A percentile compares a stretch with the other conserved stretches of the same genome.
These are phyloP conservation scores for Sergeia podlipaevii DNA, from an alignment of 208 protist genomes.

Conservation along the genomic window DNA sequence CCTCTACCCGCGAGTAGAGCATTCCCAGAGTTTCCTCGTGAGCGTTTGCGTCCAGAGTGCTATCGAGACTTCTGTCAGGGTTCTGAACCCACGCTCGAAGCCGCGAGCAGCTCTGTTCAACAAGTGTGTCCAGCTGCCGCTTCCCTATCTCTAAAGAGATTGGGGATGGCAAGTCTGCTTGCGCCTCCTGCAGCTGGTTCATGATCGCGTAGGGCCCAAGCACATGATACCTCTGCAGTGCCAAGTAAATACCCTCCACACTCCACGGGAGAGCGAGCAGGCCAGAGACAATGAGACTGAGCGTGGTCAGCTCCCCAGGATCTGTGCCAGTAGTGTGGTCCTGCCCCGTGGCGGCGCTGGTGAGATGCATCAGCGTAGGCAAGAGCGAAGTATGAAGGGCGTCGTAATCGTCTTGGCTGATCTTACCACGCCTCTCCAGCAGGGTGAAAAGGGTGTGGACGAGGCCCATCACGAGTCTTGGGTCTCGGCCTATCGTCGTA, in stretches of 20 bases:
- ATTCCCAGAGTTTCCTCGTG: too few species aligned
- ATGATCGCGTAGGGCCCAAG: slow-evolving; percentile 4
- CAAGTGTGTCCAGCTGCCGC: too few species aligned
- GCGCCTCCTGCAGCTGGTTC: background rate
- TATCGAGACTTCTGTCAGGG: background rate
- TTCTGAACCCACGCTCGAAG: too few species aligned
- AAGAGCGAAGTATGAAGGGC: slow-evolving; percentile 19
- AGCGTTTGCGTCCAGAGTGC: background rate
- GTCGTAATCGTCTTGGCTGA: slow-evolving; percentile 25
- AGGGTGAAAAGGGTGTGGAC: slow-evolving; percentile 27
- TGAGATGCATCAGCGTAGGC: slow-evolving; percentile 23
- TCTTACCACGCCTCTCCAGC: slow-evolving; percentile 30
- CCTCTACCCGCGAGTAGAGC: too few species aligned
- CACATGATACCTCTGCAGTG: slow-evolving; percentile 25
- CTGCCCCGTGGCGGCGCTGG: background rate
- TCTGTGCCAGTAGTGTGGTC: too few species aligned
- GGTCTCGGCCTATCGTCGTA: slow-evolving; percentile 14
- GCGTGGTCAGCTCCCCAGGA: background rate
- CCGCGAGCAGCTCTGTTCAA: too few species aligned
- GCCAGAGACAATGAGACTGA: background rate
- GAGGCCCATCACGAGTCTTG: slow-evolving; percentile 35
- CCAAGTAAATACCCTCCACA: slow-evolving; percentile 22
- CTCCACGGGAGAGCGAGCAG: slow-evolving; percentile 33
- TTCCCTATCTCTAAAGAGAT: too few species aligned
- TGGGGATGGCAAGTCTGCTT: slow-evolving; percentile 1